Evolutionary conservation across 257 asterid species (phyloP).

Genomic region (Ophiorrhiza pumila): DNA sequence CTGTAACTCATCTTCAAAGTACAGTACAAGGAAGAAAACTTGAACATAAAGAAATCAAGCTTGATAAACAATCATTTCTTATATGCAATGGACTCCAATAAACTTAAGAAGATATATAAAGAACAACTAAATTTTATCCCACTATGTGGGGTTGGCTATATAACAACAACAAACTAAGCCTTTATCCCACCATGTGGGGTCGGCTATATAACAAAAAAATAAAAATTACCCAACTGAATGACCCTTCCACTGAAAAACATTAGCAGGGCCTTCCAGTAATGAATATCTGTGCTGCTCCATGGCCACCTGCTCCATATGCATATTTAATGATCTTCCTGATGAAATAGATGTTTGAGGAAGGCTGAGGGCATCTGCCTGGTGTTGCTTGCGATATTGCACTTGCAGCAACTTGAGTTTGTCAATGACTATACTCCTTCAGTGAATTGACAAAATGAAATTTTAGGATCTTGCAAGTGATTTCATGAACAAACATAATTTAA

Average conservation of each 20-base stretch:
- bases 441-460: constrained; percentile 1
- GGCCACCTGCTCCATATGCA: constrained; percentile 64
- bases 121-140: too few relatives aligned
- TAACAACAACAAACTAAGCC: too few relatives aligned
- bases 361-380: constrained; percentile 27
- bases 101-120: neutral
- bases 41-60: neutral
- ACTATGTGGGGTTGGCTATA: too few relatives aligned
- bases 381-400: constrained; percentile 50
- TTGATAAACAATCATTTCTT: neutral
- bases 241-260: constrained; percentile 73
- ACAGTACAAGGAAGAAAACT: neutral
- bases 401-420: constrained; percentile 69
- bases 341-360: constrained; percentile 30
- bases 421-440: constrained; percentile 56
- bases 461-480: neutral
- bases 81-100: neutral
- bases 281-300: constrained; percentile 56
- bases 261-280: constrained; percentile 43
- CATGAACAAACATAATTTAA: neutral
- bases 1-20: neutral
- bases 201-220: too few relatives aligned
- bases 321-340: constrained; percentile 41
- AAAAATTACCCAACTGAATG: constrained; percentile 65
- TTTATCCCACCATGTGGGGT: too few relatives aligned